These are phyloP conservation scores for Sophora flavescens DNA, from an alignment of 306 rosid species.

Conservation along the genomic window DNA sequence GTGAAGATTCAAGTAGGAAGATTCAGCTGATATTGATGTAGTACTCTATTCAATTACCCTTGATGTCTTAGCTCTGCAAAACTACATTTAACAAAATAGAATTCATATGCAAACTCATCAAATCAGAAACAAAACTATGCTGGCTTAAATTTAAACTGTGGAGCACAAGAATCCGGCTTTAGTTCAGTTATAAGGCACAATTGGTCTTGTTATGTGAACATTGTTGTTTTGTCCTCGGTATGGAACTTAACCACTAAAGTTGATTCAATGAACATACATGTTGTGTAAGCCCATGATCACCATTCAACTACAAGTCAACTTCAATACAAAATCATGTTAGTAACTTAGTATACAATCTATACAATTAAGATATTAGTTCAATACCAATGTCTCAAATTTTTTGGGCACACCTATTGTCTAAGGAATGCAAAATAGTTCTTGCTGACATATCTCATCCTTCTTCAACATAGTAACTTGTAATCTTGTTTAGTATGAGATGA, in stretches of 20 bases:
- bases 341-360: slow-evolving; percentile 7
- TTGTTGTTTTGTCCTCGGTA: slow-evolving; percentile 14
- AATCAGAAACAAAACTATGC: neutral
- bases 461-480: slow-evolving; percentile 8
- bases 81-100: neutral
- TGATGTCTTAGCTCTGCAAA: neutral
- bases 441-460: slow-evolving; percentile 32
- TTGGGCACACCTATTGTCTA: slow-evolving; percentile 10
- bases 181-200: neutral
- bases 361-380: slow-evolving; percentile 4
- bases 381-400: slow-evolving; percentile 8
- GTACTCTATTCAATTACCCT: neutral
- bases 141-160: neutral
- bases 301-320: slow-evolving; percentile 17
- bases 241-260: neutral
- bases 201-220: slow-evolving; percentile 7
- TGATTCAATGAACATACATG: neutral
- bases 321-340: slow-evolving; percentile 11
- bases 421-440: slow-evolving; percentile 21
- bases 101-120: too few relatives aligned
- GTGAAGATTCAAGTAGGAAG: slow-evolving; percentile 10
- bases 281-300: slow-evolving; percentile 25
- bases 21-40: slow-evolving; percentile 27
- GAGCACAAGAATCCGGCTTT: neutral
- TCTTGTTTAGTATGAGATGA: slow-evolving; percentile 18